Evolutionary conservation across 352 stramenopile genomes (phyloP).

Genomic region (Phytophthora cactorum): DNA sequence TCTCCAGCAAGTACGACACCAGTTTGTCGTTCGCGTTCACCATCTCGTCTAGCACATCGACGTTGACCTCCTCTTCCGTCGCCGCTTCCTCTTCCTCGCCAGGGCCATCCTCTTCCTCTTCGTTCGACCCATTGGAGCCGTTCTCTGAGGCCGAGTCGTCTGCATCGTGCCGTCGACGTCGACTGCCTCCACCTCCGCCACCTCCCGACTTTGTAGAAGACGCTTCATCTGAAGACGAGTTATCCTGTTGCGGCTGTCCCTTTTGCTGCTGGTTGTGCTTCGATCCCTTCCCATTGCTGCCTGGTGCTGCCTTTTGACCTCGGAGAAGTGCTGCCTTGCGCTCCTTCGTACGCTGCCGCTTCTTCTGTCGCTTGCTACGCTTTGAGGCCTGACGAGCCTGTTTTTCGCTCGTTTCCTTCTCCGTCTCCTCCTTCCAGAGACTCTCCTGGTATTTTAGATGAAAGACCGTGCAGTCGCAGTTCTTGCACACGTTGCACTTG

Average conservation of each 20-base stretch:
- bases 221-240: conserved; percentile 66
- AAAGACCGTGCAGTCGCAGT: conserved; percentile 97
- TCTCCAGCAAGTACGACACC: conserved; percentile 87
- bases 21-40: conserved; percentile 84
- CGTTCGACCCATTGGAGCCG: conserved; percentile 52
- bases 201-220: conserved; percentile 45
- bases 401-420: conserved; percentile 91
- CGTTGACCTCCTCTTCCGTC: conserved; percentile 55
- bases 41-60: conserved; percentile 82
- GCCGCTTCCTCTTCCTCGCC: conserved; percentile 42
- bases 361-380: conserved; percentile 87
- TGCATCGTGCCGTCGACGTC: conserved; percentile 53
- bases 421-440: conserved; percentile 94
- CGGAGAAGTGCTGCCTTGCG: conserved; percentile 72
- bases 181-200: conserved; percentile 26
- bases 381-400: conserved; percentile 89
- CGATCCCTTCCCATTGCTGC: conserved; percentile 38
- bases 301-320: conserved; percentile 39
- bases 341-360: conserved; percentile 84
- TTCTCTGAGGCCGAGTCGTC: conserved; percentile 70
- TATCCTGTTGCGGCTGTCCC: conserved; percentile 44
- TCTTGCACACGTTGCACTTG: conserved; percentile 98
- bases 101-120: conserved; percentile 50
- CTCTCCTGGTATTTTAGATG: conserved; percentile 98
- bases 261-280: conserved; percentile 49